These are phyloP conservation scores for Yamadazyma jaroonii DNA, from an alignment of 1,139 yeast species.

Conservation along the genomic window DNA sequence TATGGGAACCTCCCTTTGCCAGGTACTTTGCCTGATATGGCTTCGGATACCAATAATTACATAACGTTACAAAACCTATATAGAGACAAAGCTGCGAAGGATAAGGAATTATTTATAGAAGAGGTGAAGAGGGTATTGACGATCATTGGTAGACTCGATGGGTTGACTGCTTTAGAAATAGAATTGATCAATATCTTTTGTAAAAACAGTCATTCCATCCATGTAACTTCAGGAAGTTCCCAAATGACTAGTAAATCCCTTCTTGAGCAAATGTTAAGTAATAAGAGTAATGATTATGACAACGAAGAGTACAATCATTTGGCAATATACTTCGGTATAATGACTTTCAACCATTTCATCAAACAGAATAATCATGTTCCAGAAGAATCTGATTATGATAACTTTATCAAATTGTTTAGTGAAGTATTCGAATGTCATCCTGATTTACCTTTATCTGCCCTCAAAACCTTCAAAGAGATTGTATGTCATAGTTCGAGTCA, in stretches of 20 bases:
- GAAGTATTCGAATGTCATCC: slow-evolving; percentile 10
- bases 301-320: slow-evolving; percentile 20
- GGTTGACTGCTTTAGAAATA: slow-evolving; percentile 23
- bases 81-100: slow-evolving; percentile 52
- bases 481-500: slow-evolving; percentile 27
- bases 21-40: slow-evolving; percentile 88
- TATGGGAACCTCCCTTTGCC: slow-evolving; percentile 59
- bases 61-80: slow-evolving; percentile 58
- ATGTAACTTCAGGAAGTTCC: slow-evolving; percentile 36
- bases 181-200: slow-evolving; percentile 53
- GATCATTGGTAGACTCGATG: slow-evolving; percentile 18
- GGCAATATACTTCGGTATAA: slow-evolving; percentile 35
- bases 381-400: slow-evolving; percentile 17
- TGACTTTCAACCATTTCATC: slow-evolving; percentile 26
- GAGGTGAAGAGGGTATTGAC: slow-evolving; percentile 28
- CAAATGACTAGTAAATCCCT: slow-evolving; percentile 16
- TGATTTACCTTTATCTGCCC: slow-evolving; percentile 14
- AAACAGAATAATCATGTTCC: slow-evolving; percentile 19
- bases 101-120: slow-evolving; percentile 38
- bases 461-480: slow-evolving; percentile 25
- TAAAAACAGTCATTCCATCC: slow-evolving; percentile 48
- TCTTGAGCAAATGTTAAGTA: slow-evolving; percentile 17
- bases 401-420: slow-evolving; percentile 19
- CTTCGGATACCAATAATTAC: slow-evolving; percentile 67
- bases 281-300: slow-evolving; percentile 17